These are phyloP conservation scores for Gillenia trifoliata DNA, from an alignment of 306 rosid genomes.

Conservation along the genomic window DNA sequence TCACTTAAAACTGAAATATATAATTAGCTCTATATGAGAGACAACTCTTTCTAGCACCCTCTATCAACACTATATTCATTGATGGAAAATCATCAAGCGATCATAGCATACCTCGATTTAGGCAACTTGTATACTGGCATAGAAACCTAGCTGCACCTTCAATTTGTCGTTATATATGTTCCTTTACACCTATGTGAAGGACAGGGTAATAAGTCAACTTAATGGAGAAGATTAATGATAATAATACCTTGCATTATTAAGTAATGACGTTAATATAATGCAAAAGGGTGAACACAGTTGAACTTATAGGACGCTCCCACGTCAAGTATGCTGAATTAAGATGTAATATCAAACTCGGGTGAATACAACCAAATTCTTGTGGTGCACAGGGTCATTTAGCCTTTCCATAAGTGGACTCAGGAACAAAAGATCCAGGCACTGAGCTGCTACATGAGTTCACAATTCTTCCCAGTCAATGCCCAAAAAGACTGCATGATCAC, in stretches of 20 bases:
- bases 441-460: constrained; percentile 48
- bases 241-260: neutral
- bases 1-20: neutral
- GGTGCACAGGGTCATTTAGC: constrained; percentile 84
- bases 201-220: constrained; percentile 5
- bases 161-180: constrained; percentile 55
- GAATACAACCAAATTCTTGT: constrained; percentile 75
- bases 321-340: constrained; percentile 21
- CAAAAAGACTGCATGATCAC: constrained; percentile 89
- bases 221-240: too few species aligned
- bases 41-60: neutral
- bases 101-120: constrained; percentile 50
- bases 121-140: constrained; percentile 38
- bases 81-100: neutral
- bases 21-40: neutral
- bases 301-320: too few species aligned
- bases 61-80: neutral
- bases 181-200: constrained; percentile 64
- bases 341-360: constrained; percentile 14
- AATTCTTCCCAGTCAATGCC: constrained; percentile 58
- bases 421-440: constrained; percentile 70
- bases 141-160: constrained; percentile 73
- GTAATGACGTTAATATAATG: neutral
- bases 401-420: constrained; percentile 79
- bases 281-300: too few species aligned